Evolutionary conservation across 1,284 basidiomycete species (phyloP).

Genomic region (Cystobasidiaceae sp.): DNA sequence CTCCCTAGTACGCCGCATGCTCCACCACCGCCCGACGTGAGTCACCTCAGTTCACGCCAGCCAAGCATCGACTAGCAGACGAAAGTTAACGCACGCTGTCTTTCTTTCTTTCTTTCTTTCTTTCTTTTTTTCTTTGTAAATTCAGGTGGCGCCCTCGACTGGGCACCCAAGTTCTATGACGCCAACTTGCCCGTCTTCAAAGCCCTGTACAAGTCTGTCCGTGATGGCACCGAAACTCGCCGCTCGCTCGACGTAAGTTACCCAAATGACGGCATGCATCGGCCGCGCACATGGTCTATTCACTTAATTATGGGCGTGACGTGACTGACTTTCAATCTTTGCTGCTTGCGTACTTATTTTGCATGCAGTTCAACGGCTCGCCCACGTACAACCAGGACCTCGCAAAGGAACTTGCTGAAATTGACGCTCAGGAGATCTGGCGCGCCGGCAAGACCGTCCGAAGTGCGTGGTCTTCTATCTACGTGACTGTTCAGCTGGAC

Average conservation of each 20-base stretch:
- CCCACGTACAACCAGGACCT: slow-evolving; percentile 91
- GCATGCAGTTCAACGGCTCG: slow-evolving; percentile 79
- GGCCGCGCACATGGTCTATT: not conserved
- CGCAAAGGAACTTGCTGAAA: slow-evolving; percentile 87
- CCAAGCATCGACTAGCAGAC: not conserved
- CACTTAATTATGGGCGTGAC: too few species aligned
- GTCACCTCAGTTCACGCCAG: not conserved
- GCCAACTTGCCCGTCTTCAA: slow-evolving; percentile 92
- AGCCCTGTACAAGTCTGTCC: slow-evolving; percentile 87
- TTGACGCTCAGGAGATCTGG: slow-evolving; percentile 98
- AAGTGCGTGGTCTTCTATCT: slow-evolving; percentile 11
- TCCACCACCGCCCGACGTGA: slow-evolving; percentile 98
- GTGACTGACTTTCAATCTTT: too few species aligned
- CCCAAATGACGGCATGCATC: not conserved
- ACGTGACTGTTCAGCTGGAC: not conserved
- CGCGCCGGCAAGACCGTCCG: slow-evolving; percentile 67
- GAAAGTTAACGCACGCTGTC: not conserved
- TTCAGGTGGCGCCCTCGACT: slow-evolving; percentile 56
- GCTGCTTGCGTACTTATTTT: too few species aligned
- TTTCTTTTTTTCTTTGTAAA: not conserved
- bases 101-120: slow-evolving; percentile 56
- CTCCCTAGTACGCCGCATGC: slow-evolving; percentile 62
- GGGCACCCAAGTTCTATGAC: slow-evolving; percentile 96
- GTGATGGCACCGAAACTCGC: slow-evolving; percentile 91
- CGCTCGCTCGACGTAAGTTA: slow-evolving; percentile 68